Conservation (phyloP, 257 asterid genomes). For the Solanum rostratum region DNA sequence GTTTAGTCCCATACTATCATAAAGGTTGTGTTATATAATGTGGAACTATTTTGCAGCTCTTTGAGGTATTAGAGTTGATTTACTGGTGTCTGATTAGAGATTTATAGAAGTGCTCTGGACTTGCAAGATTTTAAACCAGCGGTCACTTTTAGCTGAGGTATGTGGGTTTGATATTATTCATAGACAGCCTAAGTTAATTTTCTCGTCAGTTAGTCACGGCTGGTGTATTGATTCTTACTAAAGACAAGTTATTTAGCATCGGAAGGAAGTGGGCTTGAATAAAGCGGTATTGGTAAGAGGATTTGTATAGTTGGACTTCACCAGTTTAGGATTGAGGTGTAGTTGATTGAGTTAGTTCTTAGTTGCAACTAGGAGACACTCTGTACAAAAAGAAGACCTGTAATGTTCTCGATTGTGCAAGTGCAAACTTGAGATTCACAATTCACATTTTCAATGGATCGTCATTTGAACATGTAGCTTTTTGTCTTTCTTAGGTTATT, state of each 20-base stretch:
- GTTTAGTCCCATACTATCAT: not conserved
- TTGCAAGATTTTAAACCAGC: not conserved
- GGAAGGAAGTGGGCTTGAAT: not conserved
- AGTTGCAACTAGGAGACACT: not conserved
- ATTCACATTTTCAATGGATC: not conserved
- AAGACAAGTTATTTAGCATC: not conserved
- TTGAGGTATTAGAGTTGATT: not conserved
- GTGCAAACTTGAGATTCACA: not conserved
- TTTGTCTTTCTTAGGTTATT: not conserved
- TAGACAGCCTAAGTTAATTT: not conserved
- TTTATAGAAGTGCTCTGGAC: not conserved
- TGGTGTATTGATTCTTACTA: not conserved
- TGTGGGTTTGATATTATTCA: not conserved
- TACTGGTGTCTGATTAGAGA: not conserved
- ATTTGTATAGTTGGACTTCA: not conserved
- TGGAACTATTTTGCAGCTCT: not conserved
- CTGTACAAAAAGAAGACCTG: not conserved
- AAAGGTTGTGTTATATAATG: not conserved
- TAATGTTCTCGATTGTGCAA: not conserved
- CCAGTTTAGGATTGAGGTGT: not conserved
- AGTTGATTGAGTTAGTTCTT: not conserved
- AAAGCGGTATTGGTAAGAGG: not conserved
- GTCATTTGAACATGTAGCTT: not conserved
- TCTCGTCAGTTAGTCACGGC: not conserved
- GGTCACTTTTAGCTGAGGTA: not conserved